These are phyloP conservation scores for Helotiales sp. DNA, from an alignment of 2,329 filamentous ascomycete species.

Conservation along the genomic window DNA sequence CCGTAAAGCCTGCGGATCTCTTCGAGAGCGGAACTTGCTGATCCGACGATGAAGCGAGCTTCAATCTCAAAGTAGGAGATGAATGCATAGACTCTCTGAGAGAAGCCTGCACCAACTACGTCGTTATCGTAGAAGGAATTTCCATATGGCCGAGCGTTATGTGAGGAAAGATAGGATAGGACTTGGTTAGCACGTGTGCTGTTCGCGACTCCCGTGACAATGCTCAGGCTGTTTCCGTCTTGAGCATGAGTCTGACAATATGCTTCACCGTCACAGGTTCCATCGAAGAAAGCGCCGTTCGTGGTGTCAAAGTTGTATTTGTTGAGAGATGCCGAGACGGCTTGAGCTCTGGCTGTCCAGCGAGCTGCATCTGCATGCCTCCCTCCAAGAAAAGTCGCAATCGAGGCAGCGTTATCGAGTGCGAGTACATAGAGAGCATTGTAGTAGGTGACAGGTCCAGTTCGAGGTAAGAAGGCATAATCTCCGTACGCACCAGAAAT, in stretches of 20 bases:
- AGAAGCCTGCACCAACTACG: slow-evolving; percentile 39
- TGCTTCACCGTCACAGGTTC: slow-evolving; percentile 28
- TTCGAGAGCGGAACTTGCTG: slow-evolving; percentile 41
- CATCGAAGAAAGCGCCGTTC: slow-evolving; percentile 48
- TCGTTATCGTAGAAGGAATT: slow-evolving; percentile 54
- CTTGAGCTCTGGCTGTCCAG: slow-evolving; percentile 42
- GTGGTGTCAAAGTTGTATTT: slow-evolving; percentile 40
- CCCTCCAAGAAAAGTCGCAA: slow-evolving; percentile 38
- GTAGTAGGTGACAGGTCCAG: slow-evolving; percentile 52
- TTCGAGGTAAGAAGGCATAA: slow-evolving; percentile 50
- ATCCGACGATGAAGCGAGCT: slow-evolving; percentile 45
- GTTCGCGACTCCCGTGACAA: slow-evolving; percentile 41
- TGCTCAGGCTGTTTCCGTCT: slow-evolving; percentile 50
- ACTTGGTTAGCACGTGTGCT: slow-evolving; percentile 34
- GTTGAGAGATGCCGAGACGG: slow-evolving; percentile 39
- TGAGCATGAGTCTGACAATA: slow-evolving; percentile 42
- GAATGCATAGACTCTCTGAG: slow-evolving; percentile 50
- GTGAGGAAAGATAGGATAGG: slow-evolving; percentile 41
- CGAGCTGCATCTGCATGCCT: slow-evolving; percentile 37
- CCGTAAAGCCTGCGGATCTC: slow-evolving; percentile 49
- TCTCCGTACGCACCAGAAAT: slow-evolving; percentile 45
- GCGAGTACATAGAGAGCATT: slow-evolving; percentile 51
- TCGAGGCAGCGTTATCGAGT: slow-evolving; percentile 43
- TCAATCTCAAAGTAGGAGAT: slow-evolving; percentile 53
- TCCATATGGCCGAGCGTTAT: slow-evolving; percentile 43